Evolutionary conservation across 768 basidiomycete genomes (phyloP), one percentile per base, ranked within the genome.

Genomic region (Butyriboletus loyo): DNA sequence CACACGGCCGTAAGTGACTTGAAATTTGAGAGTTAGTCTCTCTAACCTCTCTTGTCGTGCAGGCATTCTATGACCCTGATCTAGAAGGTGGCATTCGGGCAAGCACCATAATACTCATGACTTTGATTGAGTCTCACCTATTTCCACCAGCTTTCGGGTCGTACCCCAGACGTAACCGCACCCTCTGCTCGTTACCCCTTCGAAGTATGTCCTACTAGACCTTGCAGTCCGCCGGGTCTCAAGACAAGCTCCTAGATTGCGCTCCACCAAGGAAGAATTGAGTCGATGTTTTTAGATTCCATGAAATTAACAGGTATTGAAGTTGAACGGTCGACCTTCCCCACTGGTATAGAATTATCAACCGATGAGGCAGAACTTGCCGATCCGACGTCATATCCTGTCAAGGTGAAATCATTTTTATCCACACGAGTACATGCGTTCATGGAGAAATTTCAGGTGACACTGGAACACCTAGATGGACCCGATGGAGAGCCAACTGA

Each of bases 61-160:
- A 89, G 88, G 83, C 87, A 4, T 89, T 90, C 66, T 90, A 89
- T 58, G 84, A 87, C 57, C 87, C 87, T 3, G 73, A 76, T 25
- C 66, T 77, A 5, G 63, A 77, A 30, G 85, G 84, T 13, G 83
- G 81, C 1, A 85, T 89, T 38, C 76, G 82, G 73, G 86, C 81
- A 37, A 46, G 68, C 44, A 35, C 4, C 0, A 21, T 25, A 24
- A 15, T 21, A 3, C 19, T 24, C 15, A 17, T 27, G 17, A 22
- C n/a, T 6, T 21, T 46, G 7, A 46, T 50, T 8, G 11, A 41
- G 14, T 49, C 42, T 49, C 21, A 46, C 38, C 21, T 5, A 38
- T 44, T 11, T 7, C 38, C 34, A 21, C 50, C 46, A 89, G 86
- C 75, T 85, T 9, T 82, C 82, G 11, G 80, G 83, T 46, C 78